Base-by-base conservation (phyloP, 2,329 filamentous ascomycete genomes). In the Pseudogymnoascus sp. region DNA sequence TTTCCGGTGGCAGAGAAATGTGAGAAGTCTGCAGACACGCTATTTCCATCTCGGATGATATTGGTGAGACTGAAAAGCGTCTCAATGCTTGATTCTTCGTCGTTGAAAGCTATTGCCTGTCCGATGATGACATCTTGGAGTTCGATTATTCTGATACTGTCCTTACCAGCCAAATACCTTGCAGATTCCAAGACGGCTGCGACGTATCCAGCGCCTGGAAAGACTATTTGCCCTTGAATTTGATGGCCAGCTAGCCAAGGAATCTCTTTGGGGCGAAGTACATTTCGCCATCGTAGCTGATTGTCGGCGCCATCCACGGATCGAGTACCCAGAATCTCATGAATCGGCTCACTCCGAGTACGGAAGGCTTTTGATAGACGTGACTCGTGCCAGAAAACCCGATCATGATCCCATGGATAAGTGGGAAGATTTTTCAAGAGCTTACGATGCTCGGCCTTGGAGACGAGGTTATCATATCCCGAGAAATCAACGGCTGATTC, bases 371-470 rank as follows among this genome's bases (percentile, higher is more conserved):
- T 67, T 14, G 77, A 78, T 2, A 80, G 67, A 53, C 79, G 76
- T 1, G 79, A 79, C 62, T 83, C 80, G 62, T 78, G 74, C 80
- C 81, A 83, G 66, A 81, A 81, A 0, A 67, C 70, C 28, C 75
- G 77, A 15, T 70, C 68, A 61, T 82, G 80, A 28, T 83, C 80
- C 80, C 80, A 84, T 1, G 78, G 74, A 63, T 83, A 83, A 1
- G 75, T 72, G 1, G 80, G 80, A 14, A 84, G 67, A 60, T 80
- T 73, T n/a, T 25, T 35, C 22, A 60, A 37, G 0, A 71, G 65
- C 15, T 20, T 39, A 39, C 15, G 37, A 20, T 39, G 15, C 15
- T 80, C 74, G 1, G 72, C 66, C 2, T 82, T 38, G 8, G 30
- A 20, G 5, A 7, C 1, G 3, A 67, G 15, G n/a, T 65, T 39